Evolutionary conservation across 2,329 filamentous ascomycete genomes (phyloP).

Genomic region (Mariannaea elegans): DNA sequence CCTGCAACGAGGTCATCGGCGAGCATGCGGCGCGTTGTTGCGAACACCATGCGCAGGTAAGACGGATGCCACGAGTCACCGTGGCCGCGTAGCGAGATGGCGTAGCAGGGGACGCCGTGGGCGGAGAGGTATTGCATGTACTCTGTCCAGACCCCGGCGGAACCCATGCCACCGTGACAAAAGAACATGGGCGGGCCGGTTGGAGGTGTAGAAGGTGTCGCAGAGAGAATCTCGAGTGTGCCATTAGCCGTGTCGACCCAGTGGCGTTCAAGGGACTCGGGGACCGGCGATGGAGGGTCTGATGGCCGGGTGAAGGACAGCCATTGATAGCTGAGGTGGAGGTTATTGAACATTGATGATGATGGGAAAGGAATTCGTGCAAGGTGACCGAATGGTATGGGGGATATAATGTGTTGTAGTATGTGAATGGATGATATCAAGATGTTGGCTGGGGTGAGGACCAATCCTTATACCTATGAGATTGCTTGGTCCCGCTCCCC

Average conservation of each 20-base stretch:
- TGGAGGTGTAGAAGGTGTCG: slow-evolving; percentile 40
- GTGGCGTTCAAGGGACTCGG: slow-evolving; percentile 52
- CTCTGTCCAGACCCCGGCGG: slow-evolving; percentile 60
- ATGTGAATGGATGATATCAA: too few species aligned
- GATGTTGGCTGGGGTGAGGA: too few species aligned
- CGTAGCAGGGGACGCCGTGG: slow-evolving; percentile 58
- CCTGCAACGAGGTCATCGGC: slow-evolving; percentile 55
- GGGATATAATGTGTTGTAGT: too few species aligned
- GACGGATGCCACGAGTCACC: slow-evolving; percentile 61
- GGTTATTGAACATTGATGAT: slow-evolving; percentile 36
- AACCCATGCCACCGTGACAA: slow-evolving; percentile 63
- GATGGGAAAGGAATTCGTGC: not conserved
- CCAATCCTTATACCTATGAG: too few species aligned
- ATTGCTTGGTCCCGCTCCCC: too few species aligned
- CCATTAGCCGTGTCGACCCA: slow-evolving; percentile 56
- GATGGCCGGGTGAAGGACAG: slow-evolving; percentile 37
- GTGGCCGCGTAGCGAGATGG: slow-evolving; percentile 61
- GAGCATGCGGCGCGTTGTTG: slow-evolving; percentile 52
- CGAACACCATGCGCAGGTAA: slow-evolving; percentile 58
- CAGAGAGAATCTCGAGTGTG: slow-evolving; percentile 58
- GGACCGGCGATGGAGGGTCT: slow-evolving; percentile 36
- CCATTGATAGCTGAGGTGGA: slow-evolving; percentile 40
- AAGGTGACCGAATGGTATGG: too few species aligned
- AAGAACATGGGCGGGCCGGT: slow-evolving; percentile 55
- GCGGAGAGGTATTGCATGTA: slow-evolving; percentile 60